Percentiles rank a stretch among this genome's conserved stretches.
These are phyloP conservation scores for Calonectria pseudoturangicola DNA, from an alignment of 2,329 filamentous ascomycete genomes.

Conservation along the genomic window DNA sequence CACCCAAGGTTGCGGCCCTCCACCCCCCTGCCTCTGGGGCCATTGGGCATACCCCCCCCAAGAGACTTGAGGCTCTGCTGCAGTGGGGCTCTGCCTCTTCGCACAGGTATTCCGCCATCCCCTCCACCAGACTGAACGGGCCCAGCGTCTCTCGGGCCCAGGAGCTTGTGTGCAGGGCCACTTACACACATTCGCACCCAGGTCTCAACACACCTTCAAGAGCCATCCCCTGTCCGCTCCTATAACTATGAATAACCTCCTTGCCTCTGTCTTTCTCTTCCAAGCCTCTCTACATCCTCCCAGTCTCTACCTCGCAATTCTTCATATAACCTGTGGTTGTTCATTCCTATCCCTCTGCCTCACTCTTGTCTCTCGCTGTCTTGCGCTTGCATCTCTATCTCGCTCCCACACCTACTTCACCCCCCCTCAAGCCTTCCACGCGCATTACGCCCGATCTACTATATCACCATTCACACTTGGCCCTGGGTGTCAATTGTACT, in stretches of 20 bases:
- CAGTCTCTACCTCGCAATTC: slow-evolving; percentile 12
- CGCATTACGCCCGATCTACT: neutral
- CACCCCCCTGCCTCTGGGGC: neutral
- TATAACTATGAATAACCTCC: neutral
- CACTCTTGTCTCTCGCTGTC: neutral
- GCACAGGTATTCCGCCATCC: slow-evolving; percentile 12
- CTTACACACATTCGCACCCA: neutral
- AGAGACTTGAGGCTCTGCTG: slow-evolving; percentile 8
- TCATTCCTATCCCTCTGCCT: neutral
- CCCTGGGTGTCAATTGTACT: neutral
- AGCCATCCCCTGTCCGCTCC: slow-evolving; percentile 7
- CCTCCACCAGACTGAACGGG: neutral
- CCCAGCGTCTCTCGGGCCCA: neutral
- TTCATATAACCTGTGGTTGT: neutral
- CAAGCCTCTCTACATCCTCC: neutral
- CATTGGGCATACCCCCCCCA: neutral
- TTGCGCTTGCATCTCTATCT: neutral
- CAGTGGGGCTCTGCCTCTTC: neutral
- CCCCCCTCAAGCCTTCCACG: neutral
- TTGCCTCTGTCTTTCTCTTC: neutral
- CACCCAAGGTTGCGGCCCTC: neutral
- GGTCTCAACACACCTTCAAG: slow-evolving; percentile 6
- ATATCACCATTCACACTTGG: neutral
- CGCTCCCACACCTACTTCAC: neutral
- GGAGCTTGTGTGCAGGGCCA: slow-evolving; percentile 5